Percentiles rank a stretch among this genome's conserved stretches.
phyloP scores from a whole-genome alignment of 2,329 filamentous ascomycete species.

The Fusarium buxicola region DNA sequence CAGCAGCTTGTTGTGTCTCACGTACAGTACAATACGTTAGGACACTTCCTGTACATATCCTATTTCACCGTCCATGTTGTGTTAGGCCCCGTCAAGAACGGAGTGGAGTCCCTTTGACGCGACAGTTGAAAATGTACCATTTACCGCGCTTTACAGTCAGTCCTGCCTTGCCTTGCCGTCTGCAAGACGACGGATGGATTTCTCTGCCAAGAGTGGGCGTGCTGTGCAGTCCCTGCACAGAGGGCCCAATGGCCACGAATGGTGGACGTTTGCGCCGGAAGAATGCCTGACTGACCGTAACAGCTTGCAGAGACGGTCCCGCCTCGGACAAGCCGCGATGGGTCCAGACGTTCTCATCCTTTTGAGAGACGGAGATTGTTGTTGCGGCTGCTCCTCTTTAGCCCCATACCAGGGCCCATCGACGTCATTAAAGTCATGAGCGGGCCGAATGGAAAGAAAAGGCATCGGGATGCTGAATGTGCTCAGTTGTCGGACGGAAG shows the following conservation, averaged over 20 bases:
- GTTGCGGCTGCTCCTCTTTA: conserved; percentile 6
- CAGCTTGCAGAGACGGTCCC: conserved; percentile 2
- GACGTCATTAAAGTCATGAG: conserved; percentile 34
- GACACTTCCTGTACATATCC: too few relatives aligned
- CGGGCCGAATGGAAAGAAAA: conserved; percentile 31
- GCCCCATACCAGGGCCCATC: conserved; percentile 17
- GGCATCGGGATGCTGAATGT: conserved; percentile 2
- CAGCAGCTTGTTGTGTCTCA: conserved; percentile 4
- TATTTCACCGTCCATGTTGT: background rate
- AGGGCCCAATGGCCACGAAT: conserved; percentile 7
- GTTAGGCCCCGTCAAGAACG: conserved; percentile 24
- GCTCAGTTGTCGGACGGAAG: background rate
- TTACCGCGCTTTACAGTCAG: conserved; percentile 8
- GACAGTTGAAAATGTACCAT: conserved; percentile 34
- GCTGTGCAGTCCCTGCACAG: background rate
- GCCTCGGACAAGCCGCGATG: conserved; percentile 18
- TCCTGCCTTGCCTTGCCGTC: too few relatives aligned
- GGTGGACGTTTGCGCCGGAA: conserved; percentile 13
- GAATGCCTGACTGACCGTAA: background rate
- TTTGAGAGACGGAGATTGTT: conserved; percentile 10
- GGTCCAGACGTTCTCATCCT: conserved; percentile 21
- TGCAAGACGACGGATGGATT: too few relatives aligned
- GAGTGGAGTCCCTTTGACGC: conserved; percentile 3
- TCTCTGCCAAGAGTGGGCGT: conserved; percentile 7
- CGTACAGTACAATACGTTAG: conserved; percentile 28